Percentiles rank a stretch among this genome's conserved stretches.
phyloP scores from a whole-genome alignment of 140 eudicot species.

The Cichorium intybus region DNA sequence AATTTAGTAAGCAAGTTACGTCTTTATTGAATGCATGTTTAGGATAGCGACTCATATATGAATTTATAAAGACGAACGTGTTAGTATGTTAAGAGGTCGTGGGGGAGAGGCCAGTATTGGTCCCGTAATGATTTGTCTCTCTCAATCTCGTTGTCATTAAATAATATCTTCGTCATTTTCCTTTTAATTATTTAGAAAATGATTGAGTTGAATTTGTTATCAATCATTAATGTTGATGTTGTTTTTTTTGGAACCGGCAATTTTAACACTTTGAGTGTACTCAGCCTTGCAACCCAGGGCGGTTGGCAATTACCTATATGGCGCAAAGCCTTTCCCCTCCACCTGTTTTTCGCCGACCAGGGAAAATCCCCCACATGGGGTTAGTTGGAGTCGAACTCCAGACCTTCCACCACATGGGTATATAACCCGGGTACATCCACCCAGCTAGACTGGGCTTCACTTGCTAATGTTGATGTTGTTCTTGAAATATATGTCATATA shows the following conservation, averaged over 20 bases:
- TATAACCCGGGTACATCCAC: too few relatives aligned
- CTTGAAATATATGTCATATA: too few relatives aligned
- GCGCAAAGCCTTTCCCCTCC: too few relatives aligned
- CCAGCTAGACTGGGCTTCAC: too few relatives aligned
- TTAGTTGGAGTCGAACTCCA: too few relatives aligned
- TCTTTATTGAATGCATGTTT: background rate
- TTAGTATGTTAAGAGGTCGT: background rate
- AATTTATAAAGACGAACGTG: background rate
- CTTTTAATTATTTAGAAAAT: background rate
- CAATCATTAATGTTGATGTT: background rate
- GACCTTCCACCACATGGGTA: too few relatives aligned
- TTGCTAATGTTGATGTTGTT: too few relatives aligned
- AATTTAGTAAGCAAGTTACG: background rate
- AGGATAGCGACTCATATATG: background rate
- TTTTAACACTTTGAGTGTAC: too few relatives aligned
- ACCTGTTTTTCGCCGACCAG: too few relatives aligned
- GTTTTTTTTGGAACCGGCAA: background rate
- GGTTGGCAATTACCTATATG: too few relatives aligned
- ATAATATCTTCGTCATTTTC: conserved; percentile 1
- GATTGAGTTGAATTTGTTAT: background rate
- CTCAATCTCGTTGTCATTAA: background rate
- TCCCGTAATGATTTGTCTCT: background rate
- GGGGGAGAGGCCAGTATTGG: background rate
- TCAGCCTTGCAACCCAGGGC: too few relatives aligned
- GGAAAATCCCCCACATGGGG: too few relatives aligned